Percentiles rank a stretch among this genome's conserved stretches.
Conservation (phyloP, 116 monocot species). For the Dioscorea cayenensis region DNA sequence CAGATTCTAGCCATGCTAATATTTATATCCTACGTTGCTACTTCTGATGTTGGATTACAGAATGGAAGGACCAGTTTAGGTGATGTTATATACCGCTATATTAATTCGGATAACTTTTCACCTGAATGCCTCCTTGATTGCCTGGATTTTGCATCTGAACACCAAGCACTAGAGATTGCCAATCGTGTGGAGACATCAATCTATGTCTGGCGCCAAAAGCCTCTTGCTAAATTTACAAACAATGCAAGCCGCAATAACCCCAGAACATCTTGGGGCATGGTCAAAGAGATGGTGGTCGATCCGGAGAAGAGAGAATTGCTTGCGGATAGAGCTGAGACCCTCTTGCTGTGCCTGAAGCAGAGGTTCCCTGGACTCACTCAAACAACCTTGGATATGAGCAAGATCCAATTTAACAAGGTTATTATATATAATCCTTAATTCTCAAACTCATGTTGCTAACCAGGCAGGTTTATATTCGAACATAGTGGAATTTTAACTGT, state of each 20-base stretch:
- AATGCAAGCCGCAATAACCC: conserved; percentile 14
- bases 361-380: conserved; percentile 67
- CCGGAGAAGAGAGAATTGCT: conserved; percentile 53
- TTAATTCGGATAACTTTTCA: conserved; percentile 65
- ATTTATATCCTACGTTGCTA: no score
- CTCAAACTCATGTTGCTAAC: no score
- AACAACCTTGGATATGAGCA: conserved; percentile 66
- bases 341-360: conserved; percentile 67
- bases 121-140: conserved; percentile 71
- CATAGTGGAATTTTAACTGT: neutral
- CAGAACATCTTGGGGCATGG: conserved; percentile 67
- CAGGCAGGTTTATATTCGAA: neutral
- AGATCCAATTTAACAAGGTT: conserved; percentile 75
- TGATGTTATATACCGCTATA: conserved; percentile 67
- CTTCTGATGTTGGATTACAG: conserved; percentile 20
- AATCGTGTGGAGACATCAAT: conserved; percentile 73
- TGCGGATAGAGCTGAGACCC: conserved; percentile 58
- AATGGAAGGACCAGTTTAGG: conserved; percentile 72
- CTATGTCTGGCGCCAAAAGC: conserved; percentile 50
- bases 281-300: conserved; percentile 56
- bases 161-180: conserved; percentile 82
- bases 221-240: conserved; percentile 15
- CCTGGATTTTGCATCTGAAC: conserved; percentile 73
- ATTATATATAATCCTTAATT: no score
- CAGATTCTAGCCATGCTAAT: no score